Percentiles rank a stretch among this genome's conserved stretches.
Evolutionary conservation across 805 yeast genomes (phyloP).

Genomic region (Myxozyma mucilagina): DNA sequence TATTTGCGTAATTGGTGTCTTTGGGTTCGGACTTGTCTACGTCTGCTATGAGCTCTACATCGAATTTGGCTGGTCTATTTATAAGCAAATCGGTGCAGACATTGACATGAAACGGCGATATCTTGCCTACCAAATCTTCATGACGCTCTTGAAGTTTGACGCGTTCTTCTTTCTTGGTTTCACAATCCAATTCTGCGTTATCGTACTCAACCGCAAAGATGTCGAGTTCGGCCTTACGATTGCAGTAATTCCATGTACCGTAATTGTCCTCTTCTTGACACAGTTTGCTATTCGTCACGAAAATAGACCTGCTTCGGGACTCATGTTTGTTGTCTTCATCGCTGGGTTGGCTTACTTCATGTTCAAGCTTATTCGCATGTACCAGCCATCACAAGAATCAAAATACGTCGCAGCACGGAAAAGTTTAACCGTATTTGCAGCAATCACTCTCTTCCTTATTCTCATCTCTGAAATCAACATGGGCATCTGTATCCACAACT

Average conservation of each 20-base stretch:
- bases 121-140: slow-evolving; percentile 45
- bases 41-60: slow-evolving; percentile 43
- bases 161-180: slow-evolving; percentile 54
- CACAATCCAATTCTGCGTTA: slow-evolving; percentile 51
- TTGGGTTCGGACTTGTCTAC: slow-evolving; percentile 40
- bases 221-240: slow-evolving; percentile 51
- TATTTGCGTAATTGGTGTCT: slow-evolving; percentile 45
- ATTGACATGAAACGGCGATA: slow-evolving; percentile 44
- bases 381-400: slow-evolving; percentile 45
- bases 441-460: slow-evolving; percentile 45
- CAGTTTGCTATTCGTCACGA: slow-evolving; percentile 46
- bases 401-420: slow-evolving; percentile 48
- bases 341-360: slow-evolving; percentile 50
- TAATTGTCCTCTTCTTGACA: slow-evolving; percentile 44
- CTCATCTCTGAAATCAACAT: slow-evolving; percentile 41
- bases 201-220: slow-evolving; percentile 45
- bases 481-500: slow-evolving; percentile 37
- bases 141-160: slow-evolving; percentile 45
- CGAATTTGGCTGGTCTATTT: slow-evolving; percentile 51
- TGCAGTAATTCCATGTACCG: slow-evolving; percentile 48
- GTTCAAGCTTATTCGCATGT: slow-evolving; percentile 50
- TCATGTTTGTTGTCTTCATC: slow-evolving; percentile 41
- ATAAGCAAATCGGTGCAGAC: slow-evolving; percentile 52
- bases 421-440: slow-evolving; percentile 49
- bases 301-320: slow-evolving; percentile 35